Base-by-base conservation (phyloP, 176 grass and related monocot species). In the Areca catechu region DNA sequence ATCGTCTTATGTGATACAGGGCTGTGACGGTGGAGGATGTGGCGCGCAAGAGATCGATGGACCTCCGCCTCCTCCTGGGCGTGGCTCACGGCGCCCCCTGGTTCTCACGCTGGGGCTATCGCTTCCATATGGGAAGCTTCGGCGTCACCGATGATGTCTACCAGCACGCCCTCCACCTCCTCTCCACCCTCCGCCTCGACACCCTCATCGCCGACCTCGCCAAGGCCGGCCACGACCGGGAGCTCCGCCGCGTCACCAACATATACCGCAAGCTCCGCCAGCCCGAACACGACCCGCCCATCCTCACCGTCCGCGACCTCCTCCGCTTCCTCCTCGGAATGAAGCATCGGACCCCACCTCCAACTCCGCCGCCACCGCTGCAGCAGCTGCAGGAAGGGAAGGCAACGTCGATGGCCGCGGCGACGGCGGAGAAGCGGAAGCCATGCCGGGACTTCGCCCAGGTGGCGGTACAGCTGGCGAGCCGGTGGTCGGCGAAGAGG, bases 21-120 rank as follows among this genome's bases (percentile, higher is more conserved):
- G 86, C 80, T 2, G 54, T 91, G 21, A 85, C 92, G 48, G 57
- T 91, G 75, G 86, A 88, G 20, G 92, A 97, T 70, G 29, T 88
- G 19, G 82, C 83, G 17, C 62, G 54, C 61, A 97, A 88, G 59
- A 68, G 22, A 18, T 80, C 69, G 62, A 55, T 97, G 51, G 86
- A 86, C 20, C 92, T 97, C 50, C 87, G 92, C 30, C 86, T 97
- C 51, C 73, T 97, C 64, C 74, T 85, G 2, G 71, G 83, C 51
- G 74, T 91, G 30, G 70, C 84, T 10, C 57, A 82, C 4, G 78
- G 86, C 14, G 73, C 75, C 22, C 71, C 92, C 50, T 97, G 92
- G 92, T 97, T 97, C 61, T 69, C 83, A 27, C 80, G 87, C 49
- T 97, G 92, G 92, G 92, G 78, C n/a, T 97, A 88, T 58, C 29